phyloP scores from a whole-genome alignment of 305 asterid species.

The Petunia hybrid region DNA sequence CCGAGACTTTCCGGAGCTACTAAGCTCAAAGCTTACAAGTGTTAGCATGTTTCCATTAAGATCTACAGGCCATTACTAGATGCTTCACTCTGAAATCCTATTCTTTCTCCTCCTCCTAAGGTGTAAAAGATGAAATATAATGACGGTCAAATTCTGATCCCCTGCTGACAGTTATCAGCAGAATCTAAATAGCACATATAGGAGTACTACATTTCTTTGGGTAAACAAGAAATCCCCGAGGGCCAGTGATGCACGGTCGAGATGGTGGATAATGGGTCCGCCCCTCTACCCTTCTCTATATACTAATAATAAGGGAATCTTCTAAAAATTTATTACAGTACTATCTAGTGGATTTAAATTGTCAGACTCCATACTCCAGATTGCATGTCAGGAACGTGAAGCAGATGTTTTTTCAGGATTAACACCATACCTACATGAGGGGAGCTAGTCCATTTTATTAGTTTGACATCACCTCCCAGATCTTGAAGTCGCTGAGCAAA shows the following conservation, averaged over 20 bases:
- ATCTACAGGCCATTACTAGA: background rate
- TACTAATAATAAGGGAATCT: too few species aligned
- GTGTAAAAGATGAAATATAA: background rate
- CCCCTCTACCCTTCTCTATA: too few species aligned
- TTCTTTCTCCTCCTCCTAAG: background rate
- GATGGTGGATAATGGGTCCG: too few species aligned
- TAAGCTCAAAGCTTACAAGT: background rate
- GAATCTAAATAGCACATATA: constrained; percentile 3
- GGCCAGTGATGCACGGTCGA: too few species aligned
- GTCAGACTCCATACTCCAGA: background rate
- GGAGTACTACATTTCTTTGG: background rate
- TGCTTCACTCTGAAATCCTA: background rate
- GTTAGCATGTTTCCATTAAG: background rate
- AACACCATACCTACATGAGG: constrained; percentile 83
- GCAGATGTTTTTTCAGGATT: background rate
- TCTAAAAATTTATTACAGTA: background rate
- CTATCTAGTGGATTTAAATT: background rate
- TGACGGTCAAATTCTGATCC: background rate
- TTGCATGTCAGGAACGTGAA: background rate
- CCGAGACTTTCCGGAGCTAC: background rate
- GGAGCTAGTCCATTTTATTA: constrained; percentile 80
- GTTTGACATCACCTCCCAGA: constrained; percentile 79
- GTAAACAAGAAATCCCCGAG: too few species aligned
- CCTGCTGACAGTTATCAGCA: background rate
- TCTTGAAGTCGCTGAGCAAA: constrained; percentile 73